phyloP scores from a whole-genome alignment of 2,329 filamentous ascomycete genomes.

The Alternaria sp. region DNA sequence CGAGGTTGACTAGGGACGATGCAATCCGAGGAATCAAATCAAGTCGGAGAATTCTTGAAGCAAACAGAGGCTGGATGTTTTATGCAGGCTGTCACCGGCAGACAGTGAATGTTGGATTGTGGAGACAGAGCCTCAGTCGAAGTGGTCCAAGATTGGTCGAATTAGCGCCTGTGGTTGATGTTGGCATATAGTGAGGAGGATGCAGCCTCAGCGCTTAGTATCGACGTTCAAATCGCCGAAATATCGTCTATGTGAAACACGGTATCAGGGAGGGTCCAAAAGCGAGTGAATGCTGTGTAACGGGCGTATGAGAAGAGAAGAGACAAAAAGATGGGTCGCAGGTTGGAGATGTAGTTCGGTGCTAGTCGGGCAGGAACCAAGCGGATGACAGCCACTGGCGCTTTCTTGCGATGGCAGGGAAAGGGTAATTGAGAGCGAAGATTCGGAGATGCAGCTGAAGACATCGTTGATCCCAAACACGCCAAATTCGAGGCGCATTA shows the following conservation, averaged over 20 bases:
- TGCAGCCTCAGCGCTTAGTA: conserved; percentile 46
- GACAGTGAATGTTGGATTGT: conserved; percentile 15
- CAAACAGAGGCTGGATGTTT: conserved; percentile 29
- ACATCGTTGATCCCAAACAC: conserved; percentile 35
- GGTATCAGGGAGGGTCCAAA: conserved; percentile 34
- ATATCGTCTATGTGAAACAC: conserved; percentile 42
- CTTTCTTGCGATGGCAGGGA: conserved; percentile 23
- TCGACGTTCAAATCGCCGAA: conserved; percentile 35
- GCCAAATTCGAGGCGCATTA: conserved; percentile 33
- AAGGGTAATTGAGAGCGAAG: conserved; percentile 28
- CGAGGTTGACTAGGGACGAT: conserved; percentile 41
- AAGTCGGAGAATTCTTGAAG: conserved; percentile 27
- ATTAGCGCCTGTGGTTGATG: conserved; percentile 42
- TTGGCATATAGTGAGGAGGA: conserved; percentile 31
- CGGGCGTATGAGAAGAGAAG: conserved; percentile 24
- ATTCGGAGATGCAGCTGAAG: conserved; percentile 29
- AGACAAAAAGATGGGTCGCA: conserved; percentile 22
- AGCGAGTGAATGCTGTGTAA: conserved; percentile 32
- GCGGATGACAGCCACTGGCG: conserved; percentile 36
- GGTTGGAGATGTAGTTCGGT: conserved; percentile 21
- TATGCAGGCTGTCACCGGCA: conserved; percentile 30
- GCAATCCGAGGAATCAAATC: conserved; percentile 26
- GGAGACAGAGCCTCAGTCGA: conserved; percentile 25
- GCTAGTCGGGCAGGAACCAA: conserved; percentile 29
- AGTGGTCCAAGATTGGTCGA: conserved; percentile 40